A percentile compares a stretch with the other conserved stretches of the same genome.
phyloP scores from a whole-genome alignment of 257 asterid species.

The Parsonsia alboflavescens region DNA sequence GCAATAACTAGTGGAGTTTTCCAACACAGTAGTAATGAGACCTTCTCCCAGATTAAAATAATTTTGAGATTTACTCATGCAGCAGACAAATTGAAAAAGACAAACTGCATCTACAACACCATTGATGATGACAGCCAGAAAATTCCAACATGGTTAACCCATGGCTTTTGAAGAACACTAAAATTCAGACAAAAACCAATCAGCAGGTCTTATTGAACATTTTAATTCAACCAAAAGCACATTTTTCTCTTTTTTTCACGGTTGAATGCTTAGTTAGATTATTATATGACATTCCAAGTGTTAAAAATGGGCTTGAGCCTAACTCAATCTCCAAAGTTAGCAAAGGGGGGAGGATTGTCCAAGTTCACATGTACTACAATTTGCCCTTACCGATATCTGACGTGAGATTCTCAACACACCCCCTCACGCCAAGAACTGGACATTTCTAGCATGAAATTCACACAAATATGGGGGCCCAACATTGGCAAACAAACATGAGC shows the following conservation, averaged over 20 bases:
- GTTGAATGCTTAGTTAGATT: not conserved
- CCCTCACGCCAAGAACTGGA: no score
- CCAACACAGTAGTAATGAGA: not conserved
- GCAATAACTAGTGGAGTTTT: not conserved
- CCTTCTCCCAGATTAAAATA: not conserved
- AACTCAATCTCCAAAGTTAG: no score
- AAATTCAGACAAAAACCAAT: not conserved
- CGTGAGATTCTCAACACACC: no score
- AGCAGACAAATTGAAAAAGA: not conserved
- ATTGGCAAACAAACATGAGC: no score
- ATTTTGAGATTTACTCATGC: not conserved
- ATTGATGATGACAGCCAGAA: not conserved
- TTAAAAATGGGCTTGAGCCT: no score
- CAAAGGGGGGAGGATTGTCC: no score
- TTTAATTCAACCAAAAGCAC: no score
- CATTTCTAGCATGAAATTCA: no score
- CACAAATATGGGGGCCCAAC: no score
- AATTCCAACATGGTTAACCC: not conserved
- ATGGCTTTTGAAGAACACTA: not conserved
- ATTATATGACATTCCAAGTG: not conserved
- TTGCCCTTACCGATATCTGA: no score
- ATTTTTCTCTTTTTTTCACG: not conserved
- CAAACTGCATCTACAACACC: conserved; percentile 1
- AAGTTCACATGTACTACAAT: no score
- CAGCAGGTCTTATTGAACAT: not conserved